Conservation (phyloP, 139 green algal species). For the Raphidocelis subcapitata region DNA sequence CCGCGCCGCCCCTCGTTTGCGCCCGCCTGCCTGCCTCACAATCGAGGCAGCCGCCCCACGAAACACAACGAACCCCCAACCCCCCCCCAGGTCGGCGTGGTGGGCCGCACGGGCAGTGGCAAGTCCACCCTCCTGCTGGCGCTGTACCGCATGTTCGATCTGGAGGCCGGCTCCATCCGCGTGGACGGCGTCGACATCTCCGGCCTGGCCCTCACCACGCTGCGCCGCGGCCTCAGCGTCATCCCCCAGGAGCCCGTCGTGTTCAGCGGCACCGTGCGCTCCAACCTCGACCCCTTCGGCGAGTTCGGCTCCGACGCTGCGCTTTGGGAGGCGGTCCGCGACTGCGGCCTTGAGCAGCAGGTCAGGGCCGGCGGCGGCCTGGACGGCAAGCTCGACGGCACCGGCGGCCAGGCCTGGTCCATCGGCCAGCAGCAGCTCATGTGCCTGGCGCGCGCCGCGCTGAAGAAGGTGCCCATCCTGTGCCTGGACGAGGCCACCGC, state of each 20-base stretch:
- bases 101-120: conserved; percentile 72
- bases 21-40: no score
- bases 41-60: no score
- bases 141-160: conserved; percentile 77
- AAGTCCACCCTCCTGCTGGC: conserved; percentile 80
- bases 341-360: conserved; percentile 43
- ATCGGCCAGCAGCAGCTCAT: conserved; percentile 76
- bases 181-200: conserved; percentile 71
- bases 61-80: no score
- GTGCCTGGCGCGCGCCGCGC: conserved; percentile 70
- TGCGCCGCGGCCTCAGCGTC: conserved; percentile 64
- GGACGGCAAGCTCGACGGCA: conserved; percentile 54
- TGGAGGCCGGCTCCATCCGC: conserved; percentile 50
- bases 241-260: conserved; percentile 79
- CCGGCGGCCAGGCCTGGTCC: conserved; percentile 48
- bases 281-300: conserved; percentile 82
- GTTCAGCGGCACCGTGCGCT: conserved; percentile 75
- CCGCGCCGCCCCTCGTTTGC: no score
- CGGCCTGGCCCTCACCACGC: conserved; percentile 46
- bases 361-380: conserved; percentile 54
- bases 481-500: conserved; percentile 80
- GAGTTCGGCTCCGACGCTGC: conserved; percentile 36
- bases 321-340: conserved; percentile 44
- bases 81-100: conserved; percentile 64
- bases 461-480: conserved; percentile 61